Conservation (phyloP, 371 early-diverging fungal genomes). For the Rhizopus arrhizus region DNA sequence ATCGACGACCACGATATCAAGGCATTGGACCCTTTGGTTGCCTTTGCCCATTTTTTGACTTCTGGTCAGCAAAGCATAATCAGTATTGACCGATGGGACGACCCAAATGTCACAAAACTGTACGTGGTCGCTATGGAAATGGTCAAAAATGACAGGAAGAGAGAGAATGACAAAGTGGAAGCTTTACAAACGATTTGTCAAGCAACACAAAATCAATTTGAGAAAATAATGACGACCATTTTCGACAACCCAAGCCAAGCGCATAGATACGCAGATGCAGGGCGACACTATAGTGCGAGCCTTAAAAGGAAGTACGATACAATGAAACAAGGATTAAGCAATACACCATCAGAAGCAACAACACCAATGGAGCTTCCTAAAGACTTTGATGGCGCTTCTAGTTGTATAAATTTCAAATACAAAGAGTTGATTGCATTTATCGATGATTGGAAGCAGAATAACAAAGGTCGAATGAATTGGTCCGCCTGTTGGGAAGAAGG, state of each 20-base stretch:
- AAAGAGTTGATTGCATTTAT: constrained; percentile 19
- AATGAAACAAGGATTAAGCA: constrained; percentile 19
- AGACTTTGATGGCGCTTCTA: constrained; percentile 20
- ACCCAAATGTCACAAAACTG: constrained; percentile 22
- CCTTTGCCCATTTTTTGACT: constrained; percentile 21
- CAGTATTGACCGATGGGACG: constrained; percentile 20
- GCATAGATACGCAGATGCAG: constrained; percentile 20
- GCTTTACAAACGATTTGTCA: constrained; percentile 20
- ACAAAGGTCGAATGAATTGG: constrained; percentile 21
- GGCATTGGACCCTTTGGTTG: constrained; percentile 19
- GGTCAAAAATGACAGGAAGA: constrained; percentile 17
- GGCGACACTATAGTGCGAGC: constrained; percentile 22
- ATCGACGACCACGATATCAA: constrained; percentile 17
- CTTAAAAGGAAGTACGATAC: constrained; percentile 22
- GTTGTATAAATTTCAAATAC: constrained; percentile 15
- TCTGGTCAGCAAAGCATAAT: constrained; percentile 24
- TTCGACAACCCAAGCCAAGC: constrained; percentile 19
- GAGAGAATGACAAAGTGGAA: constrained; percentile 22
- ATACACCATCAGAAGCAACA: constrained; percentile 23
- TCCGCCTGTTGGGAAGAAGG: constrained; percentile 20
- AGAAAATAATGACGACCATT: constrained; percentile 18
- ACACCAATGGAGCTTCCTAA: constrained; percentile 23
- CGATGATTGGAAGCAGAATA: constrained; percentile 22
- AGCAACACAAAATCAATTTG: constrained; percentile 17
- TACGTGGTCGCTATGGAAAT: constrained; percentile 27